Base-by-base conservation (phyloP, 2,329 filamentous ascomycete species). In the Arthrobotrys entomopaga region DNA sequence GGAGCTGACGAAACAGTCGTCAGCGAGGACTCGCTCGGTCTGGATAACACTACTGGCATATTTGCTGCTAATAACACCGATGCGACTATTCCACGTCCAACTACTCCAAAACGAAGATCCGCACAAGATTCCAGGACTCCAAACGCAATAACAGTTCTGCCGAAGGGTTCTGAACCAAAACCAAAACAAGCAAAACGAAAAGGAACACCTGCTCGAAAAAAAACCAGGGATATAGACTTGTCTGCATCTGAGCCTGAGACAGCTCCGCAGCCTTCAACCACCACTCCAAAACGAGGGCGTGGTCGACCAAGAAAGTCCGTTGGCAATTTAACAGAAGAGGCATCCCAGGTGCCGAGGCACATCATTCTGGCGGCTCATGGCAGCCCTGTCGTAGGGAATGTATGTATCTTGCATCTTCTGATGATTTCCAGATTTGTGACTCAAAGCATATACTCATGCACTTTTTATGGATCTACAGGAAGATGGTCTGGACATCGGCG, bases 261-360 rank as follows among this genome's bases (percentile, higher is more conserved):
- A 11, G 29, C 60, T 16, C 43, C 26, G 40, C 16, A 20, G n/a
- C 26, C 43, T 20, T 13, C 42, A 11, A 19, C 38, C 40, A 38
- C 42, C 10, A 75, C 71, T 15, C 71, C 71, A 8, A 69, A 69
- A 34, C 58, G 71, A 59, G 58, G 64, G 15, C 71, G 71, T 29
- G 71, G 71, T 15, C 71, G 71, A 24, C 71, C 71, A n/a, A 75
- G 71, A 46, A 75, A 75, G 53, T 75, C 64, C 4, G 26, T 69
- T 20, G 49, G 43, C 16, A 66, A 57, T 53, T 3, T 49, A 13
- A 22, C 54, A 11, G 60, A 59, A 11, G 40, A 49, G 11, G n/a
- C 24, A 29, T 13, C 13, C 11, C 42, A 46, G 42, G 15, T 10
- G 42, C 42, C 13, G 42, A 46, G 42, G 29, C 10, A 34, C 42